phyloP scores from a whole-genome alignment of 2,329 filamentous ascomycete genomes.

The Verticillium longisporum region DNA sequence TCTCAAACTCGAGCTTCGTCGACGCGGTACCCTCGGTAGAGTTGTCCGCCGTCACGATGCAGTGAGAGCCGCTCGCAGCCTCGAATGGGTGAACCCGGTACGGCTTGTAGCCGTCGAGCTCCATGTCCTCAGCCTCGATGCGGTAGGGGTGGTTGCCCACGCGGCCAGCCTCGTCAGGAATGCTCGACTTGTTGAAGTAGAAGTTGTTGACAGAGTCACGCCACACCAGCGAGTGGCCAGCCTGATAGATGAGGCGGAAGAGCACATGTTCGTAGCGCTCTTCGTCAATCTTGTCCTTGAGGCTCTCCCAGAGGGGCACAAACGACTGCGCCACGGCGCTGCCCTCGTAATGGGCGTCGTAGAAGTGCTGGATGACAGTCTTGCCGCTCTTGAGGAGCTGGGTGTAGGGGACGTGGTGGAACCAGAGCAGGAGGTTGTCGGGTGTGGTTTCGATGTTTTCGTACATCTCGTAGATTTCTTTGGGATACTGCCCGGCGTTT shows the following conservation, averaged over 20 bases:
- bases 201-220: slow-evolving; percentile 60
- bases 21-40: slow-evolving; percentile 40
- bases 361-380: slow-evolving; percentile 63
- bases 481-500: slow-evolving; percentile 58
- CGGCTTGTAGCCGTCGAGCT: slow-evolving; percentile 46
- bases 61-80: slow-evolving; percentile 46
- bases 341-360: slow-evolving; percentile 55
- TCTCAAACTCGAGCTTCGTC: slow-evolving; percentile 36
- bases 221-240: slow-evolving; percentile 66
- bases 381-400: slow-evolving; percentile 54
- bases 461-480: slow-evolving; percentile 49
- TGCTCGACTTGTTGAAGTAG: slow-evolving; percentile 54
- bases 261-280: slow-evolving; percentile 53
- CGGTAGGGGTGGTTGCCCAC: slow-evolving; percentile 57
- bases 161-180: slow-evolving; percentile 47
- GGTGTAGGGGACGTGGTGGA: slow-evolving; percentile 66
- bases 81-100: slow-evolving; percentile 24
- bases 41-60: slow-evolving; percentile 50
- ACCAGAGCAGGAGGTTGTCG: slow-evolving; percentile 64
- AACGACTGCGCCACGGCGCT: slow-evolving; percentile 56
- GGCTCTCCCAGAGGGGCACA: slow-evolving; percentile 41
- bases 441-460: slow-evolving; percentile 58
- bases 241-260: slow-evolving; percentile 56
- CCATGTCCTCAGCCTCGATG: slow-evolving; percentile 64
- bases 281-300: slow-evolving; percentile 50